Evolutionary conservation across 1,284 basidiomycete genomes (phyloP).

Genomic region (Ustanciosporium gigantosporum): DNA sequence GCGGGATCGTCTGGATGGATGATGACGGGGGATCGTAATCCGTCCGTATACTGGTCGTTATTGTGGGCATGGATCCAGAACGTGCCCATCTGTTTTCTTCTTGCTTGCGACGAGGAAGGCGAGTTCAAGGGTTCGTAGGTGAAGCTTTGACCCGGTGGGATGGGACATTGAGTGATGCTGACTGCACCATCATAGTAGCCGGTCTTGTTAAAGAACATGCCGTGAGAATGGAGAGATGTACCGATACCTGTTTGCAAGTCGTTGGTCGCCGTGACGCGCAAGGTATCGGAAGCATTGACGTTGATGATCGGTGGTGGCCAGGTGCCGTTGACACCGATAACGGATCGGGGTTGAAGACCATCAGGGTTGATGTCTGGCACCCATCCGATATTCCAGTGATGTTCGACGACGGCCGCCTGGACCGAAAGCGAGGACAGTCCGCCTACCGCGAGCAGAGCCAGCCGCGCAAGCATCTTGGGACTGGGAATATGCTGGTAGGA

Average conservation of each 20-base stretch:
- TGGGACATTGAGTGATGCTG: constrained; percentile 57
- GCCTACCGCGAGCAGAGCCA: constrained; percentile 13
- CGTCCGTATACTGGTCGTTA: constrained; percentile 55
- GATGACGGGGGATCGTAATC: constrained; percentile 55
- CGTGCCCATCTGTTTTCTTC: constrained; percentile 60
- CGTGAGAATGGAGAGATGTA: constrained; percentile 57
- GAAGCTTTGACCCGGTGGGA: constrained; percentile 45
- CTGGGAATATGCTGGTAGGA: constrained; percentile 13
- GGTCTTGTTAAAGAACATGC: constrained; percentile 53
- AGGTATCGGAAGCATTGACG: constrained; percentile 52
- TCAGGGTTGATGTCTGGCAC: constrained; percentile 51
- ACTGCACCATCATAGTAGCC: constrained; percentile 51
- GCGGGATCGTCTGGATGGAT: constrained; percentile 54
- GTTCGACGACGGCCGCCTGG: constrained; percentile 43
- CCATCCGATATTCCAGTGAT: constrained; percentile 72
- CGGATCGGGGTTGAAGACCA: constrained; percentile 43
- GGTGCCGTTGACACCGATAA: constrained; percentile 52
- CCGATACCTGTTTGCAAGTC: constrained; percentile 38
- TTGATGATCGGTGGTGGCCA: constrained; percentile 56
- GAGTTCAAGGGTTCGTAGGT: constrained; percentile 46
- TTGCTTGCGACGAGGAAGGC: constrained; percentile 20
- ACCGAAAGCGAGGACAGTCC: constrained; percentile 10
- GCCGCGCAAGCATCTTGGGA: background rate
- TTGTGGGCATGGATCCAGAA: constrained; percentile 63
- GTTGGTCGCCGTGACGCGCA: constrained; percentile 53